Evolutionary conservation across 306 rosid species (phyloP), one percentile per base, ranked within the genome.

Genomic region (Hippophae gyantsensis): DNA sequence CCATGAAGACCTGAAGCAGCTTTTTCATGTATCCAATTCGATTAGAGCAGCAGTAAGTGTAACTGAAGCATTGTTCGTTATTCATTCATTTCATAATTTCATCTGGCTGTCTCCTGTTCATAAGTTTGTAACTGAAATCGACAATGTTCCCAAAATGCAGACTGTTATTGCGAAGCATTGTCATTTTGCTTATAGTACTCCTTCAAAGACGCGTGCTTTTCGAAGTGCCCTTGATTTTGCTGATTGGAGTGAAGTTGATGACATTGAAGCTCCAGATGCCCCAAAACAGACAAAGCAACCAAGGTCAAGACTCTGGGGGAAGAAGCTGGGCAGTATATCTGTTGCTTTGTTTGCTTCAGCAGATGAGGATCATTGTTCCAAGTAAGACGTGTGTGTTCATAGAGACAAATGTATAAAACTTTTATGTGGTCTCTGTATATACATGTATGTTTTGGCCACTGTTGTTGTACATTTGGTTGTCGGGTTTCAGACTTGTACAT

Each of bases 1-100:
- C 1, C 97, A 90, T 63, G 81, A 82, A 13, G 97, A 90, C 73
- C 65, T 90, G 69, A 58, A 75, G 47, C 82, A 82, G 70, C 95
- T 90, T 49, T 56, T 71, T 65, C 80, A 54, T 14, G 88, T 90
- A 6, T 86, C 97, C 0, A 90, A 73, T 68, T 7, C 66, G 1
- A 69, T 86, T 41, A 74, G 73, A 56, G 86, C 82, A 74, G 93
- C 84, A 7, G 97, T 89, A 51, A 60, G 79, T 70, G 38, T 58
- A 8, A 27, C 11, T 43, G 12, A 40, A 32, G 38, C 42, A 25
- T 69, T 47, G 43, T 12, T 62, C 14, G 11, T 10, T 18, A 32
- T 32, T 5, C 7, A 42, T 8, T 26, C 6, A 23, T 64, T 42
- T 54, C 38, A 56, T 41, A 13, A 68, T 63, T 13, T 23, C 48